Conservation (phyloP, 2,329 filamentous ascomycete genomes). For the Emericellopsis atlantica region DNA sequence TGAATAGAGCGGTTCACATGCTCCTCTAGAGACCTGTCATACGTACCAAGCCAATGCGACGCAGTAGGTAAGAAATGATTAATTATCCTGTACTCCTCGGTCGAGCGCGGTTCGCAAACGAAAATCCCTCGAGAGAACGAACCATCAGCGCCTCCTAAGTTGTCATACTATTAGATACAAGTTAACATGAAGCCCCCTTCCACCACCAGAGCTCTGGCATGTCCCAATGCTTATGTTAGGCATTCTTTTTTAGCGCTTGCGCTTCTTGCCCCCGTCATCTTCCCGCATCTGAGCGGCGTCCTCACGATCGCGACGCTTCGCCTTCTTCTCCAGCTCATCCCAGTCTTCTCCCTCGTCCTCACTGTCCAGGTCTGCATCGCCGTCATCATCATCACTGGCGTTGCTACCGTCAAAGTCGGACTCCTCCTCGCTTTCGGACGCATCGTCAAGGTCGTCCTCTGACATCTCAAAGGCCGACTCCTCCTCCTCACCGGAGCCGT, state of each 20-base stretch:
- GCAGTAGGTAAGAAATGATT: not conserved
- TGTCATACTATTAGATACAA: not conserved
- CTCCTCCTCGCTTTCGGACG: conserved; percentile 68
- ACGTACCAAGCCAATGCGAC: too few species aligned
- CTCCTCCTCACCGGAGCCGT: conserved; percentile 69
- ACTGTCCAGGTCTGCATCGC: conserved; percentile 43
- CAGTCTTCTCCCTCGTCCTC: conserved; percentile 80
- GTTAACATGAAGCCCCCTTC: not conserved
- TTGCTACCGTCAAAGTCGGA: conserved; percentile 83
- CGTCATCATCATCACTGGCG: conserved; percentile 66
- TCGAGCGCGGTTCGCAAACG: too few species aligned
- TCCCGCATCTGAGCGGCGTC: conserved; percentile 41
- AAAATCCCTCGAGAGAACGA: not conserved
- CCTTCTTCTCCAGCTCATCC: conserved; percentile 91
- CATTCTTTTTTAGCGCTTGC: conserved; percentile 16
- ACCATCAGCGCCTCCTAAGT: not conserved
- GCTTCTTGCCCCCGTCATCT: conserved; percentile 55
- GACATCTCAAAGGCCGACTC: conserved; percentile 88
- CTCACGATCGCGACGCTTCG: conserved; percentile 72
- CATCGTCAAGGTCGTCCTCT: conserved; percentile 76
- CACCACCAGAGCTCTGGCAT: not conserved
- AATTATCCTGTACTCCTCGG: not conserved
- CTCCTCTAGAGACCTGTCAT: not conserved
- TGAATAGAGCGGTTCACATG: not conserved
- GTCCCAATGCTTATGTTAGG: too few species aligned